Percentiles rank a stretch among this genome's conserved stretches.
These are phyloP conservation scores for Pseudogymnoascus sp. DNA, from an alignment of 2,329 filamentous ascomycete genomes.

Conservation along the genomic window DNA sequence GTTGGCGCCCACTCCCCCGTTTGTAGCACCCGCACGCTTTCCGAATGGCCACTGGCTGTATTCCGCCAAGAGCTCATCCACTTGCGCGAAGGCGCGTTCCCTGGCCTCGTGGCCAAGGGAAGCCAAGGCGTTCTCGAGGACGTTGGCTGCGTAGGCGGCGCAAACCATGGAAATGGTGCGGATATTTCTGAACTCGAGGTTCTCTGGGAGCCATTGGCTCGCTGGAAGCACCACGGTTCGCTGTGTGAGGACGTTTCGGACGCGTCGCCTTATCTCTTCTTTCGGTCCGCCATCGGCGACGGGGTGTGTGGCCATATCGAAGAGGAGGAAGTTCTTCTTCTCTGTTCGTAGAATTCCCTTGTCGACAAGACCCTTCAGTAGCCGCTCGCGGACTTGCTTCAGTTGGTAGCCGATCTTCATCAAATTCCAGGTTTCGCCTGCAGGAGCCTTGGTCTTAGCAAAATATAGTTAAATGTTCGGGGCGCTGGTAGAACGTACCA, in stretches of 20 bases:
- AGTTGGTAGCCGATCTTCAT: constrained; percentile 99
- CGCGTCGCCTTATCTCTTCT: constrained; percentile 89
- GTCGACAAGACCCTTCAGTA: constrained; percentile 95
- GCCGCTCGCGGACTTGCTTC: constrained; percentile 95
- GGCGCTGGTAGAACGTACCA: constrained; percentile 46
- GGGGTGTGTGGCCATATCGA: constrained; percentile 99
- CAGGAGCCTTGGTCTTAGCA: constrained; percentile 1
- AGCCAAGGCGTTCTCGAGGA: constrained; percentile 93
- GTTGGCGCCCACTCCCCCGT: constrained; percentile 82
- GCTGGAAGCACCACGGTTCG: constrained; percentile 83
- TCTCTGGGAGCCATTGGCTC: constrained; percentile 86
- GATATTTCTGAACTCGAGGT: constrained; percentile 86
- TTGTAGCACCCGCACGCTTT: constrained; percentile 63
- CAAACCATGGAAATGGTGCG: constrained; percentile 95
- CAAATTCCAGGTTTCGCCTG: constrained; percentile 98
- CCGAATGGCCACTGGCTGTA: constrained; percentile 98
- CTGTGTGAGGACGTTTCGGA: constrained; percentile 86
- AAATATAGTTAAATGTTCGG: constrained; percentile 13
- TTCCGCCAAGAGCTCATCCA: constrained; percentile 88
- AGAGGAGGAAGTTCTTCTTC: constrained; percentile 98
- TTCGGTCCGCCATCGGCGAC: constrained; percentile 95
- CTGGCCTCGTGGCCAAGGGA: constrained; percentile 89
- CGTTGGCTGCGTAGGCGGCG: constrained; percentile 94
- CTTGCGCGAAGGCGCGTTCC: constrained; percentile 92
- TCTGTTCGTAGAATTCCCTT: constrained; percentile 98